phyloP scores from a whole-genome alignment of 108 stramenopile species.

The Pseudonitzschia delicatissima region DNA sequence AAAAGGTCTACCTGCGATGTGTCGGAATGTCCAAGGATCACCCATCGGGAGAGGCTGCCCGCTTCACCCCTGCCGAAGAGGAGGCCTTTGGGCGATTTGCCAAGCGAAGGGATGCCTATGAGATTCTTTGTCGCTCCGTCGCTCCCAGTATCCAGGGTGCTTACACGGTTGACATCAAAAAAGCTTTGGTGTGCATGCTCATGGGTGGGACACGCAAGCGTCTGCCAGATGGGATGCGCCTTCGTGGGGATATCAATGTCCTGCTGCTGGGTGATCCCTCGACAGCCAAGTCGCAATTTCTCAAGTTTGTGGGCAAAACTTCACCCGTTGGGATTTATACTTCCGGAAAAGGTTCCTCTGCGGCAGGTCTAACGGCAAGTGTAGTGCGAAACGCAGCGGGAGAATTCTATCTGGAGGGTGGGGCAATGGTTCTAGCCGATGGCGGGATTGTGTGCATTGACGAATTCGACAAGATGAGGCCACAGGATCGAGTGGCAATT shows the following conservation, averaged over 20 bases:
- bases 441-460: conserved; percentile 99
- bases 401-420: conserved; percentile 99
- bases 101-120: conserved; percentile 83
- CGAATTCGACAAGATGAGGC: conserved; percentile 98
- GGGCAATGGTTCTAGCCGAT: conserved; percentile 99
- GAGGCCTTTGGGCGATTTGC: conserved; percentile 87
- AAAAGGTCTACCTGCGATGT: conserved; percentile 84
- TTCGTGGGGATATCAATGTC: conserved; percentile 98
- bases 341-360: conserved; percentile 95
- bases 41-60: conserved; percentile 72
- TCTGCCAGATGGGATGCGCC: conserved; percentile 94
- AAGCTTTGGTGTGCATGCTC: conserved; percentile 91
- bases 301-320: conserved; percentile 89
- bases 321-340: conserved; percentile 99
- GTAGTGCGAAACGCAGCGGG: conserved; percentile 88
- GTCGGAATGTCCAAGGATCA: conserved; percentile 88
- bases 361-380: conserved; percentile 97
- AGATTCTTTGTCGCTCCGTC: conserved; percentile 79
- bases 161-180: conserved; percentile 98
- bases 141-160: conserved; percentile 94
- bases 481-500: conserved; percentile 96
- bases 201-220: conserved; percentile 86
- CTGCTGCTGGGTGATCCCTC: conserved; percentile 97
- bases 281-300: conserved; percentile 95
- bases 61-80: conserved; percentile 94